Percentiles rank a stretch among this genome's conserved stretches.
These are phyloP conservation scores for Chernovozyma sophiae-reginae DNA, from an alignment of 1,139 yeast species.

Conservation along the genomic window DNA sequence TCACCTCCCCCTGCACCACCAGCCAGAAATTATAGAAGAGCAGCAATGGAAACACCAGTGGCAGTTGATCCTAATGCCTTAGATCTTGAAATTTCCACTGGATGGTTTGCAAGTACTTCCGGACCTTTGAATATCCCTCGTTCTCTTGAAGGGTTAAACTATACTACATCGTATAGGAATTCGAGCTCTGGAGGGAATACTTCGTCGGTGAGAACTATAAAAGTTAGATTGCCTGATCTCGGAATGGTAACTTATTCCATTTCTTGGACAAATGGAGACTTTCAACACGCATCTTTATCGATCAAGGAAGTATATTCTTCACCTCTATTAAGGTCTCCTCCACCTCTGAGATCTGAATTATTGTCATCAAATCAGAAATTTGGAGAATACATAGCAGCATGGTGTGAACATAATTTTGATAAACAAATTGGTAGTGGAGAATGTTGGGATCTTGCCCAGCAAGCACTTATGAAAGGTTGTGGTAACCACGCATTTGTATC, in stretches of 20 bases:
- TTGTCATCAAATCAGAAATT: conserved; percentile 36
- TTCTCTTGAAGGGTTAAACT: conserved; percentile 32
- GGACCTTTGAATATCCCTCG: conserved; percentile 27
- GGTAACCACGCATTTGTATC: conserved; percentile 62
- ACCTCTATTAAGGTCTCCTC: conserved; percentile 36
- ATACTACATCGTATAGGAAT: conserved; percentile 27
- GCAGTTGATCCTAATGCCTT: conserved; percentile 17
- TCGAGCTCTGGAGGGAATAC: conserved; percentile 12
- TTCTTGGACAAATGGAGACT: conserved; percentile 38
- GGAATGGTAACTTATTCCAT: conserved; percentile 44
- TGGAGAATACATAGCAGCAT: conserved; percentile 56
- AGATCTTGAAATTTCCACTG: conserved; percentile 38
- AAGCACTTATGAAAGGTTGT: conserved; percentile 57
- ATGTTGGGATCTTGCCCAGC: conserved; percentile 74
- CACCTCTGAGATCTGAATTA: conserved; percentile 35
- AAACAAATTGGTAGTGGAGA: conserved; percentile 65
- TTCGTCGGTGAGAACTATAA: conserved; percentile 19
- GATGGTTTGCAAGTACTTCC: conserved; percentile 41
- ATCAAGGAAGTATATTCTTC: conserved; percentile 45
- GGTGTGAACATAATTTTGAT: conserved; percentile 57
- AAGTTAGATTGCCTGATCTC: conserved; percentile 48
- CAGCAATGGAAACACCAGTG: conserved; percentile 14
- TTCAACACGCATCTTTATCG: conserved; percentile 17
- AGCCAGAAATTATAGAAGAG: conserved; percentile 26
- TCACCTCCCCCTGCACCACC: conserved; percentile 36